Conservation (phyloP, 768 basidiomycete species). For the Tubosaeta brunneosetosa region DNA sequence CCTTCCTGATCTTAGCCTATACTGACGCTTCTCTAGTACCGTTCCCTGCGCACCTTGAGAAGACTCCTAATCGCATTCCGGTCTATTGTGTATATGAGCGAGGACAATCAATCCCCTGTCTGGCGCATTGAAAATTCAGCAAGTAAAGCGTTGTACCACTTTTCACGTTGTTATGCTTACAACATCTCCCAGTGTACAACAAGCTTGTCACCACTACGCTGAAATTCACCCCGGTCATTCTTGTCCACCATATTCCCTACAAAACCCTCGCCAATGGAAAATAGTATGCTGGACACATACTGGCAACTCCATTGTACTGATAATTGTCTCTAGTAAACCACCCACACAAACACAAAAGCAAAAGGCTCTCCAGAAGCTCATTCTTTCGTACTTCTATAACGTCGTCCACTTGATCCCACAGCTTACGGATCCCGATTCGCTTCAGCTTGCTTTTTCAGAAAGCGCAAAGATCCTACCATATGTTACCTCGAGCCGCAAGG, state of each 20-base stretch:
- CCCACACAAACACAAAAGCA: conserved; percentile 78
- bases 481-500: conserved; percentile 75
- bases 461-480: conserved; percentile 89
- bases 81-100: conserved; percentile 85
- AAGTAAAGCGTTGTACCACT: conserved; percentile 12
- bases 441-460: conserved; percentile 73
- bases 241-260: conserved; percentile 84
- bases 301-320: neutral
- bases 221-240: conserved; percentile 84
- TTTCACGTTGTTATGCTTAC: neutral
- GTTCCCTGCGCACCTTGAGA: conserved; percentile 77
- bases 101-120: conserved; percentile 70
- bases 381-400: conserved; percentile 88
- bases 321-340: conserved; percentile 58
- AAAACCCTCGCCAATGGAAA: conserved; percentile 79
- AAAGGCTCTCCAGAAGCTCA: conserved; percentile 79
- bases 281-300: conserved; percentile 52
- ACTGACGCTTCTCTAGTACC: conserved; percentile 49
- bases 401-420: conserved; percentile 74
- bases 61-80: conserved; percentile 88
- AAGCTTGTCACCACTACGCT: conserved; percentile 86
- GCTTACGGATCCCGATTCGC: conserved; percentile 59
- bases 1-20: neutral
- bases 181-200: conserved; percentile 69
- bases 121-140: conserved; percentile 83